A percentile compares a stretch with the other conserved stretches of the same genome.
Conservation (phyloP, 202 grass and related monocot species). For the Brachypodium distachyon region DNA sequence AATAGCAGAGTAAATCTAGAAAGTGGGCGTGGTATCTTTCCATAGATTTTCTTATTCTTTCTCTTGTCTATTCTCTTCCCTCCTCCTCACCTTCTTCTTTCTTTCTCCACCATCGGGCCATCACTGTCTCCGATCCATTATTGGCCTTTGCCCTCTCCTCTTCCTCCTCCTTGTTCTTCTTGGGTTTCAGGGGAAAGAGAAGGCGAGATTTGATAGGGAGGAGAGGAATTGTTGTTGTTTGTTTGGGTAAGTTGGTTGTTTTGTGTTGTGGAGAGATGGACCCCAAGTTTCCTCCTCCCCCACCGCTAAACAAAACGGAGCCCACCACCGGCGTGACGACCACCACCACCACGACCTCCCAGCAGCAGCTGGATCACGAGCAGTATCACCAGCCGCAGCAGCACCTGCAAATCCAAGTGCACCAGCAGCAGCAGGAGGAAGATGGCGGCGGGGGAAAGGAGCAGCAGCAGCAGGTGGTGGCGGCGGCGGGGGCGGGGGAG, state of each 20-base stretch:
- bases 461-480: background rate
- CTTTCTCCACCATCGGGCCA: background rate
- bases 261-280: slow-evolving; percentile 39
- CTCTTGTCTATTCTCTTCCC: background rate
- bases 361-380: slow-evolving; percentile 48
- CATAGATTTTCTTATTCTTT: slow-evolving; percentile 30
- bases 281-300: slow-evolving; percentile 57
- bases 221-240: background rate
- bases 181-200: background rate
- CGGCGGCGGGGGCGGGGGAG: slow-evolving; percentile 4
- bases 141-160: slow-evolving; percentile 13
- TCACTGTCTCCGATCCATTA: slow-evolving; percentile 27
- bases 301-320: slow-evolving; percentile 68
- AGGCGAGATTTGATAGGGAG: slow-evolving; percentile 5
- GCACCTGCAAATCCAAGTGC: slow-evolving; percentile 38
- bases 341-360: slow-evolving; percentile 16
- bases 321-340: slow-evolving; percentile 38
- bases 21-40: slow-evolving; percentile 51
- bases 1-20: slow-evolving; percentile 41
- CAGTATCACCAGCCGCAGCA: slow-evolving; percentile 22
- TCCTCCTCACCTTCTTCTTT: background rate
- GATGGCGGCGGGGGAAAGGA: background rate
- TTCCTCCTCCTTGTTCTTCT: slow-evolving; percentile 22
- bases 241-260: slow-evolving; percentile 5
- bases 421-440: slow-evolving; percentile 17